Evolutionary conservation across 2,329 filamentous ascomycete species (phyloP).

Genomic region (Pestalotiopsis sp.): DNA sequence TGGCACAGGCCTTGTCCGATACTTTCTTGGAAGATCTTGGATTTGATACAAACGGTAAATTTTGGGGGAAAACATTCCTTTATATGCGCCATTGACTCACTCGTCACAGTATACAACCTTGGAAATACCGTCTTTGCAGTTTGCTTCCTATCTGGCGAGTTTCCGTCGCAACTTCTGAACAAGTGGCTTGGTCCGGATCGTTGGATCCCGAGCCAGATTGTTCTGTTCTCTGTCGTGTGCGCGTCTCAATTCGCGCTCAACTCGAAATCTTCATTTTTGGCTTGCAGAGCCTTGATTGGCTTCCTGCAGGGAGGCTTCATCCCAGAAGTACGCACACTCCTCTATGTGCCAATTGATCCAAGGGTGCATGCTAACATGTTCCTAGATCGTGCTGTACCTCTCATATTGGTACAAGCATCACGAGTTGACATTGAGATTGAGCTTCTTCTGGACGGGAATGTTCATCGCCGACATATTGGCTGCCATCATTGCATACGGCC

Average conservation of each 20-base stretch:
- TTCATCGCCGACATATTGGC: conserved; percentile 35
- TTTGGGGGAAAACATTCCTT: conserved; percentile 1
- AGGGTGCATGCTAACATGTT: neutral
- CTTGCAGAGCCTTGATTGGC: conserved; percentile 28
- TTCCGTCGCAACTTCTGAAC: conserved; percentile 62
- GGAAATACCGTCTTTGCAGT: conserved; percentile 57
- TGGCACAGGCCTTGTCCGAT: conserved; percentile 49
- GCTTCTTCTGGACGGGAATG: conserved; percentile 40
- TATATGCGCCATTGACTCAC: neutral
- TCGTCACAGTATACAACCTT: conserved; percentile 45
- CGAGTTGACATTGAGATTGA: conserved; percentile 40
- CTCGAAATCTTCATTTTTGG: conserved; percentile 25
- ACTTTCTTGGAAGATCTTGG: conserved; percentile 47
- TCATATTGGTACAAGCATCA: conserved; percentile 37
- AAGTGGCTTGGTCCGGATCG: conserved; percentile 47
- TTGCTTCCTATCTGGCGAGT: conserved; percentile 57
- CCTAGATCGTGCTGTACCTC: conserved; percentile 32
- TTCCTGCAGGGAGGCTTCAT: conserved; percentile 34
- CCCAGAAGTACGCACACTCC: conserved; percentile 21
- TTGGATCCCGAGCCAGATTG: conserved; percentile 31
- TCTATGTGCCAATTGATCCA: neutral
- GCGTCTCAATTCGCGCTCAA: conserved; percentile 30
- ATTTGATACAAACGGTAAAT: conserved; percentile 45
- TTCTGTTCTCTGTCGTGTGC: conserved; percentile 30
- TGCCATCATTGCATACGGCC: conserved; percentile 37